These are phyloP conservation scores for Mycena epipterygia DNA, from an alignment of 768 basidiomycete species.

Conservation along the genomic window DNA sequence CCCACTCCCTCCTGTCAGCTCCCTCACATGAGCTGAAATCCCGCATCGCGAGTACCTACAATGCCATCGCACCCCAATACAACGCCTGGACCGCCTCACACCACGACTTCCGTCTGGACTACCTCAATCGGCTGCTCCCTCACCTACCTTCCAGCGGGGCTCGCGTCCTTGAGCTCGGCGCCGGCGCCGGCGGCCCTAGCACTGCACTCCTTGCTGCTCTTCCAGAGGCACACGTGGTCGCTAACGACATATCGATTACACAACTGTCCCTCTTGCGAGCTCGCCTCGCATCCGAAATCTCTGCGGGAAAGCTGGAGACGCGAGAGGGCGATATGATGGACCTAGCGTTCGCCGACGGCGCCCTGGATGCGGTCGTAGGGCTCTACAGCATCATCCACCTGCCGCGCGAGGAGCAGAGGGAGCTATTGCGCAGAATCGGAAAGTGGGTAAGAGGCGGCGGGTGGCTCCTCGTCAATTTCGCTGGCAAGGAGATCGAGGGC, in stretches of 20 bases:
- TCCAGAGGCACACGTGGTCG: conserved; percentile 14
- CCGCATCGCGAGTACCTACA: conserved; percentile 17
- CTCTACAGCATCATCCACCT: conserved; percentile 23
- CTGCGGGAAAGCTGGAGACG: conserved; percentile 17
- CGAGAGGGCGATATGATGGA: conserved; percentile 26
- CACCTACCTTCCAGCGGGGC: conserved; percentile 6
- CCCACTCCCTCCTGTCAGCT: conserved; percentile 19
- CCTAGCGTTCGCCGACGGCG: conserved; percentile 13
- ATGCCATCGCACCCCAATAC: conserved; percentile 18
- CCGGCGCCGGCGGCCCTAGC: conserved; percentile 22
- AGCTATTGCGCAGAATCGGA: conserved; percentile 17
- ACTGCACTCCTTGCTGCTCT: conserved; percentile 11
- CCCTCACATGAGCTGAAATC: conserved; percentile 21
- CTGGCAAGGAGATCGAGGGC: conserved; percentile 20
- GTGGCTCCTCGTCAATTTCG: conserved; percentile 24
- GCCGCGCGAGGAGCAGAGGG: conserved; percentile 22
- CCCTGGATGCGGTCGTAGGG: conserved; percentile 15
- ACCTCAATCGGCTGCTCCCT: conserved; percentile 21
- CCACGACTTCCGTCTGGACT: conserved; percentile 13
- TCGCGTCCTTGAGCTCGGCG: conserved; percentile 21
- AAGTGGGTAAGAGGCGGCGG: conserved; percentile 22
- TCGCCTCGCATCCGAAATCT: conserved; percentile 13
- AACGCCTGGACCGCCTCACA: conserved; percentile 22
- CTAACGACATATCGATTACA: conserved; percentile 15
- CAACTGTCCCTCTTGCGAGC: conserved; percentile 19